Percentiles rank a stretch among this genome's conserved stretches.
phyloP scores from a whole-genome alignment of 2,329 filamentous ascomycete species.

The Fusarium lateritium region DNA sequence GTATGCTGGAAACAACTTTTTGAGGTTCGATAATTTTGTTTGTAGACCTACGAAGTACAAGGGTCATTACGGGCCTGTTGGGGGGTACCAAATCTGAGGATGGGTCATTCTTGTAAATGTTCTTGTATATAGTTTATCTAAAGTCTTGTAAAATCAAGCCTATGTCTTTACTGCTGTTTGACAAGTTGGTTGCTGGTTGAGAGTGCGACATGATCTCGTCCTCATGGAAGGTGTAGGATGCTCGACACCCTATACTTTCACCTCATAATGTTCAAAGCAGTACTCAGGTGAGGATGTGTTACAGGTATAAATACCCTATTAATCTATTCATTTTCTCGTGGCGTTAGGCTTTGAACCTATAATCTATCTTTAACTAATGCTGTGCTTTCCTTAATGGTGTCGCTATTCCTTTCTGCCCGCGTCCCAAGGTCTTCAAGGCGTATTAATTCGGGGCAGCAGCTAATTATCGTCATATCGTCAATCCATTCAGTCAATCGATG shows the following conservation, averaged over 20 bases:
- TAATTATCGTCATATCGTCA: not conserved
- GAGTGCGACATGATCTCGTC: too few relatives aligned
- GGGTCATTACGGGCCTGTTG: not conserved
- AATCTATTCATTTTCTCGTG: constrained; percentile 4
- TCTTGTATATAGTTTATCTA: not conserved
- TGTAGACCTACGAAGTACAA: constrained; percentile 9
- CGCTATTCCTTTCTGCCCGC: too few relatives aligned
- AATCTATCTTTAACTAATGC: not conserved
- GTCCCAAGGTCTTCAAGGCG: too few relatives aligned
- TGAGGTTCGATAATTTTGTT: constrained; percentile 15
- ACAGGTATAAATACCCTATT: not conserved
- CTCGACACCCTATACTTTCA: not conserved
- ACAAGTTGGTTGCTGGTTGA: too few relatives aligned
- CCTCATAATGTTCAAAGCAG: too few relatives aligned
- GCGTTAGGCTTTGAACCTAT: not conserved
- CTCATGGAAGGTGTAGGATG: too few relatives aligned
- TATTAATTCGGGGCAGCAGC: too few relatives aligned
- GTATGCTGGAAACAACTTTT: not conserved
- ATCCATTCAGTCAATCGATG: not conserved
- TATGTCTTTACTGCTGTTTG: too few relatives aligned
- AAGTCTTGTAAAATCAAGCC: not conserved
- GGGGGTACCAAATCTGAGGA: not conserved
- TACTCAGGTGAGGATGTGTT: too few relatives aligned
- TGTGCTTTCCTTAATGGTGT: not conserved
- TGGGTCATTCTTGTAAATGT: too few relatives aligned